A percentile compares a stretch with the other conserved stretches of the same genome.
phyloP scores from a whole-genome alignment of 345 rosid genomes.

The Ricinus communis region DNA sequence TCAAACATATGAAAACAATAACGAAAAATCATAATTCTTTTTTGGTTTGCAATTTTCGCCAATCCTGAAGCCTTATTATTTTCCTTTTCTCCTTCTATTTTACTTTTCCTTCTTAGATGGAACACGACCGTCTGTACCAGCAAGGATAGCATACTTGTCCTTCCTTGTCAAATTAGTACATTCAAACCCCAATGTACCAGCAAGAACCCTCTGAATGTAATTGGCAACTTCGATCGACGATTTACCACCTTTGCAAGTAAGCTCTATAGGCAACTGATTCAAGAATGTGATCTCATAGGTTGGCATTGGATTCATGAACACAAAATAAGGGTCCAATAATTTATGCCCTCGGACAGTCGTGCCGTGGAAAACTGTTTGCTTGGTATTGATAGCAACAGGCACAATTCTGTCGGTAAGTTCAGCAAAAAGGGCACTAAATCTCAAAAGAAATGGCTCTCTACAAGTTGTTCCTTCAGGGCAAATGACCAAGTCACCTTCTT shows the following conservation, averaged over 20 bases:
- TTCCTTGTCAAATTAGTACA: conserved; percentile 87
- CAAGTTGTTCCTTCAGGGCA: conserved; percentile 99
- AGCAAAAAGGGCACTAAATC: conserved; percentile 92
- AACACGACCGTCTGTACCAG: conserved; percentile 88
- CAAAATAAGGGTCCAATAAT: conserved; percentile 81
- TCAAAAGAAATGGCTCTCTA: conserved; percentile 77
- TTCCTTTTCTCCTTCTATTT: background rate
- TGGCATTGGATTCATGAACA: conserved; percentile 91
- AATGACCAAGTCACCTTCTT: conserved; percentile 87
- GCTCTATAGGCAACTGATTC: conserved; percentile 71
- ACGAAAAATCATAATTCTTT: no score
- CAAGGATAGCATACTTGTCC: conserved; percentile 84
- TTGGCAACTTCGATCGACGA: conserved; percentile 91
- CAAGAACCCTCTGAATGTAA: conserved; percentile 83
- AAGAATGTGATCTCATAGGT: conserved; percentile 89
- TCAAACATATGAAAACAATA: conserved; percentile 3
- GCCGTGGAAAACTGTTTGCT: conserved; percentile 74
- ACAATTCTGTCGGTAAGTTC: conserved; percentile 87
- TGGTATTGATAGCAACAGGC: conserved; percentile 83
- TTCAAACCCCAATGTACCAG: conserved; percentile 82
- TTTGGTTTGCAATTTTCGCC: background rate
- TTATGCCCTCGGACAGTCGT: conserved; percentile 81
- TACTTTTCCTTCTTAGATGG: conserved; percentile 39
- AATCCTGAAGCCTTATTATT: no score
- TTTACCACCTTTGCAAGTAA: conserved; percentile 76